A percentile compares a stretch with the other conserved stretches of the same genome.
Evolutionary conservation across 805 yeast genomes (phyloP).

Genomic region (Kodamaea sagamina): DNA sequence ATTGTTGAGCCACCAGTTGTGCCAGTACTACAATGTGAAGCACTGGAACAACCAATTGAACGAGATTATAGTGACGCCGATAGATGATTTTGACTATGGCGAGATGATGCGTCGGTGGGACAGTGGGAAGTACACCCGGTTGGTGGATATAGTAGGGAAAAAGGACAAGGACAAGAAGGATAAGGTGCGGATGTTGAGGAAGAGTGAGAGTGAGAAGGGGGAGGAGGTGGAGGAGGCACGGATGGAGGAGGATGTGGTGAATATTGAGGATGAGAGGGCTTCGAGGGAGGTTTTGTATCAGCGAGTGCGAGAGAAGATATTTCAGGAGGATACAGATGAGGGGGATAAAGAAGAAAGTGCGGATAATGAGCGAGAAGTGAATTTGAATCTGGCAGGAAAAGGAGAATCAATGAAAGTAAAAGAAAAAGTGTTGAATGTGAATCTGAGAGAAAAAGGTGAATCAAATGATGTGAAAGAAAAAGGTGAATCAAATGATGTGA

Average conservation of each 20-base stretch:
- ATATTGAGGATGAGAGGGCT: slow-evolving; percentile 36
- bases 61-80: slow-evolving; percentile 26
- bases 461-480: no score
- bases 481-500: no score
- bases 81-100: slow-evolving; percentile 18
- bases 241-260: no score
- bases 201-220: slow-evolving; percentile 2
- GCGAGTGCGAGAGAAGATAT: slow-evolving; percentile 41
- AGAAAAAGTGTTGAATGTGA: no score
- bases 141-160: not conserved
- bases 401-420: no score
- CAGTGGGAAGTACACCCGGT: not conserved
- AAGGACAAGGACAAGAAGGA: not conserved
- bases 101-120: slow-evolving; percentile 4
- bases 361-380: not conserved
- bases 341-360: no score
- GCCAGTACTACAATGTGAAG: slow-evolving; percentile 63
- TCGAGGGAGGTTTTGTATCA: slow-evolving; percentile 47
- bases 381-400: no score
- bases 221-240: slow-evolving; percentile 9
- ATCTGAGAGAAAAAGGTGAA: no score
- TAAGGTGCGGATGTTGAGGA: not conserved
- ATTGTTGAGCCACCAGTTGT: slow-evolving; percentile 66
- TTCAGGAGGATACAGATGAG: slow-evolving; percentile 20
- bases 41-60: slow-evolving; percentile 40